phyloP scores from a whole-genome alignment of 2,329 filamentous ascomycete genomes.

The Fusarium subtropicale region DNA sequence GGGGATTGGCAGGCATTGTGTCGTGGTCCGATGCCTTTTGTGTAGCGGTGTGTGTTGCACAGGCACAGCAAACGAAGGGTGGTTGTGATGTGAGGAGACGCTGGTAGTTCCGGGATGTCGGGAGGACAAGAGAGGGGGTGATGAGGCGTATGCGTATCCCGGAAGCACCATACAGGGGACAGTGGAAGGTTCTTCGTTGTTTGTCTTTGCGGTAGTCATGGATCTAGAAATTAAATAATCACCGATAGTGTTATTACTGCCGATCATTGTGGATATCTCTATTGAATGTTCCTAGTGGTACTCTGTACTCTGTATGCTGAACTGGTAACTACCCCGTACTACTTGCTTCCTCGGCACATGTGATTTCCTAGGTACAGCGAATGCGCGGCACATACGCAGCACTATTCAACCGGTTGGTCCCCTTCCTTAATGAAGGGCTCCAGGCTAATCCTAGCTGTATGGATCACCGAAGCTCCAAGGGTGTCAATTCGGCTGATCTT shows the following conservation, averaged over 20 bases:
- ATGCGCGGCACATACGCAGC: background rate
- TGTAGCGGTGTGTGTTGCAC: slow-evolving; percentile 27
- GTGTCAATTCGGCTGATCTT: slow-evolving; percentile 57
- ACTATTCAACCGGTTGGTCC: slow-evolving; percentile 28
- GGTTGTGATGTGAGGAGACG: slow-evolving; percentile 21
- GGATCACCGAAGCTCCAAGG: slow-evolving; percentile 57
- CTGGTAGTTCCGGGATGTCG: slow-evolving; percentile 15
- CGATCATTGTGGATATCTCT: slow-evolving; percentile 11
- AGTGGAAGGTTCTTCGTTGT: background rate
- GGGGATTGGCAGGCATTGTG: slow-evolving; percentile 19
- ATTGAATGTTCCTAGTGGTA: slow-evolving; percentile 1
- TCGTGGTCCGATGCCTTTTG: slow-evolving; percentile 24
- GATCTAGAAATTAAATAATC: slow-evolving; percentile 5
- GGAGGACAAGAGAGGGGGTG: slow-evolving; percentile 20
- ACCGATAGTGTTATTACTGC: background rate
- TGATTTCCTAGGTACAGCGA: slow-evolving; percentile 13
- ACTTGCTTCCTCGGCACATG: slow-evolving; percentile 14
- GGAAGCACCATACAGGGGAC: slow-evolving; percentile 4
- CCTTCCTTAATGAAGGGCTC: slow-evolving; percentile 55
- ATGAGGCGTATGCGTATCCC: slow-evolving; percentile 11
- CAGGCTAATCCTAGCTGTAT: slow-evolving; percentile 50
- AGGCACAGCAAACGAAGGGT: slow-evolving; percentile 1
- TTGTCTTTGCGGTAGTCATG: background rate
- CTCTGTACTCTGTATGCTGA: background rate
- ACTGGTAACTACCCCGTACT: background rate